Base-by-base conservation (phyloP, 495 filamentous ascomycete species). In the Neurospora tetraspora region DNA sequence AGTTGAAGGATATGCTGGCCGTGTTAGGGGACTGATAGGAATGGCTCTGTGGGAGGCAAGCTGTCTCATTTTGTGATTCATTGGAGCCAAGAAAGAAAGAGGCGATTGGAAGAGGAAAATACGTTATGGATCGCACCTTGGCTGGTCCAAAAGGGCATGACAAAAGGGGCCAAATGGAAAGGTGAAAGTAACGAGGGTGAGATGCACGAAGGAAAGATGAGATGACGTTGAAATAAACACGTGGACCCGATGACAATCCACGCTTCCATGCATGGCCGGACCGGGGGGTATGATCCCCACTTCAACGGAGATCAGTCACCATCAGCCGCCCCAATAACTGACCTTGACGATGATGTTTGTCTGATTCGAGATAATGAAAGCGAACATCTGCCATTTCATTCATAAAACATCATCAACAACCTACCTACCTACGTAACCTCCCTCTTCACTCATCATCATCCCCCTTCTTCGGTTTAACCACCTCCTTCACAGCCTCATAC, bases 401-500 rank as follows among this genome's bases (percentile, higher is more conserved):
- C n/a, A 23, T 5, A 11, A 11, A 5, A 4, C 8, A 10, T 47
- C 43, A 20, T 23, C 9, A 9, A n/a, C 18, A 4, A 45, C 42
- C 42, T 45, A 45, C 8, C 1, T 45, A 20, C 14, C 2, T 18
- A 40, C 43, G 8, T 20, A 3, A 1, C 8, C 8, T 4, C 43
- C 16, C 6, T 2, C n/a, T 5, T 8, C 14, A 61, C 39, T 70
- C 74, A 39, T 78, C 74, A 31, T 74, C 73, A 53, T 78, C 78
- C 61, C 61, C 70, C 76, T 81, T 79, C 77, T 78, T 78, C 40
- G 42, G 65, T 27, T 71, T 69, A 14, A 34, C 69, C 69, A 73
- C 76, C 69, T 75, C 75, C 74, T 76, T 81, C 20, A 70, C 74
- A 38, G 82, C 79, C 61, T 80, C 81, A 71, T 83, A 80, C 7